Evolutionary conservation across 2,329 filamentous ascomycete genomes (phyloP), one percentile per base, ranked within the genome.

Genomic region (Botryotinia narcissicola): DNA sequence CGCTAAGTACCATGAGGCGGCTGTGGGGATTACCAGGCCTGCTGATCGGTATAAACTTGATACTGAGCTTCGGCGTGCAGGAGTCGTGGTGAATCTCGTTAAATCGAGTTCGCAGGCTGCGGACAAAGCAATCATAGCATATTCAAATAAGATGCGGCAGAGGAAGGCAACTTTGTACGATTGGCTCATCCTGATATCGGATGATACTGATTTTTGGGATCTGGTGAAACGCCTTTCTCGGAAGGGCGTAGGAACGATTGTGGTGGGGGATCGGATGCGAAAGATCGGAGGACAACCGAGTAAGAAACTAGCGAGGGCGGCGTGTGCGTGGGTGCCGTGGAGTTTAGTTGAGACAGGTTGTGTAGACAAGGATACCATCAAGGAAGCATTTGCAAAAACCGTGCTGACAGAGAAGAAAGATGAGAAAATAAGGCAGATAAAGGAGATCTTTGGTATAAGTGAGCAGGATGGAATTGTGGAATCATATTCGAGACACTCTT

Each of bases 121-220:
- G 29, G 62, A 66, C 35, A 16, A 2, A 66, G 42, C 62, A 29
- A 14, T 66, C 3, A 37, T 48, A 22, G 9, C 10, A 35, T 66
- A 48, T 66, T 29, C 62, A 35, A 22, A 10, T 20, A 20, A 6
- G 29, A 48, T 48, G 62, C 7, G 16, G n/a, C 32, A 66, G 4
- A 66, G 32, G 12, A 25, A 35, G 42, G 29, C 18, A 46, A 46
- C 10, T 35, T 0, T 20, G 62, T 66, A 66, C 32, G 44, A 66
- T 25, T 66, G 62, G 62, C n/a, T 66, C 20, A 48, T 48, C 48
- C 32, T 66, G 62, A 48, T 66, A 48, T 66, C 62, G 29, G 42
- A 66, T 66, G 62, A 66, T 48, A n/a, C 29, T 12, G 62, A 48
- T 35, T 66, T 66, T 48, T 1, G 10, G 62, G 20, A 29, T 32